These are phyloP conservation scores for Pseudocercospora fuligena DNA, from an alignment of 2,329 filamentous ascomycete genomes.

Conservation along the genomic window DNA sequence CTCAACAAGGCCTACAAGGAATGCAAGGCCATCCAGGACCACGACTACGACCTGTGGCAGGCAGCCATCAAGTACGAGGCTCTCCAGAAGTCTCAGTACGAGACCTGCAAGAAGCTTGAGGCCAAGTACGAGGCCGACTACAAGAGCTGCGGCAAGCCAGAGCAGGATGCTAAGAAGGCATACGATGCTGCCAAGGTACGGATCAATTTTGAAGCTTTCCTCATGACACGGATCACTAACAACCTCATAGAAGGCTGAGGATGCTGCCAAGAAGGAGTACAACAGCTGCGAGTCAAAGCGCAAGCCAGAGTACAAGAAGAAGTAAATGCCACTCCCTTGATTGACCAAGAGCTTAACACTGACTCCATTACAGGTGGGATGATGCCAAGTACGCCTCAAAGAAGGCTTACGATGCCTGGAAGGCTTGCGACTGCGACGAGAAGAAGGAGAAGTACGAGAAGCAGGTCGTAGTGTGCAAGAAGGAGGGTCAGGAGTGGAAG, in stretches of 20 bases:
- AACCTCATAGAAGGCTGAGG: not conserved
- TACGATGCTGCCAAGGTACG: not conserved
- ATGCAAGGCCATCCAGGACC: not conserved
- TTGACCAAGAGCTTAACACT: not conserved
- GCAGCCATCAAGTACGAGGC: not conserved
- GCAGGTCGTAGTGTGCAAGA: not conserved
- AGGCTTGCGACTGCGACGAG: not conserved
- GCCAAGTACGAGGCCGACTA: not conserved
- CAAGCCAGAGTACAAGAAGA: slow-evolving; percentile 2
- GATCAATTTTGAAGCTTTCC: not conserved
- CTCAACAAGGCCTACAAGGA: not conserved
- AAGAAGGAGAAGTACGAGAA: not conserved
- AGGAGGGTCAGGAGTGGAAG: not conserved
- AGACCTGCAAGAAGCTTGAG: not conserved
- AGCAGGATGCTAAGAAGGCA: not conserved
- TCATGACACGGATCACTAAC: not conserved
- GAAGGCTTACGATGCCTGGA: not conserved
- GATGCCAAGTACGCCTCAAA: not conserved
- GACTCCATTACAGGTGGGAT: not conserved
- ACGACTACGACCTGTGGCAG: not conserved
- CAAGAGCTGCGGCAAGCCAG: not conserved
- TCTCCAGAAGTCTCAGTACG: not conserved
- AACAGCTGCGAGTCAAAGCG: not conserved
- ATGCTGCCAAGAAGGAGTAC: not conserved
- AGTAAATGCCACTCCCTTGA: not conserved